Conservation (phyloP, 805 yeast genomes). For the Metschnikowia proteae region DNA sequence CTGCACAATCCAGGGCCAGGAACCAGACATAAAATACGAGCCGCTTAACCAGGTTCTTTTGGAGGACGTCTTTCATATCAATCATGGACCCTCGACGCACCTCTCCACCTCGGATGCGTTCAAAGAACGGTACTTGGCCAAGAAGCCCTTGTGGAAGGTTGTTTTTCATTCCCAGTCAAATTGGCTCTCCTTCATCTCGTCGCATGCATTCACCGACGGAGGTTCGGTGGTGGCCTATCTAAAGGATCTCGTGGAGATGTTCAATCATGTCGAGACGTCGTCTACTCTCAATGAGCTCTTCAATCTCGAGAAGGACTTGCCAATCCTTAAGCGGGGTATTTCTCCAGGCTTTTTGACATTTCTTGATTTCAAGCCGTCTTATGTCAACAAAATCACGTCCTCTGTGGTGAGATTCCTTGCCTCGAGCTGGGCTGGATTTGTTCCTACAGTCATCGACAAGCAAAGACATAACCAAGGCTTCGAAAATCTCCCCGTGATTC, state of each 20-base stretch:
- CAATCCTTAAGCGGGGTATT: slow-evolving; percentile 6
- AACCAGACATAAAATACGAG: slow-evolving; percentile 7
- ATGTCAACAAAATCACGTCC: slow-evolving; percentile 1
- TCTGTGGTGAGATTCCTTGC: slow-evolving; percentile 1
- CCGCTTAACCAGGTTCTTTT: slow-evolving; percentile 7
- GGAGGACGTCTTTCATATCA: slow-evolving; percentile 6
- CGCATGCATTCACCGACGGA: slow-evolving; percentile 11
- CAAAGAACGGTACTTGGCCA: not conserved
- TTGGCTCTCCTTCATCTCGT: slow-evolving; percentile 10
- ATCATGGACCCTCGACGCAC: not conserved
- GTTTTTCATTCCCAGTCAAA: slow-evolving; percentile 7
- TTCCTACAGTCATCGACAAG: slow-evolving; percentile 8
- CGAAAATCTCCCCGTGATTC: slow-evolving; percentile 6
- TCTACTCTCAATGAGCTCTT: slow-evolving; percentile 2
- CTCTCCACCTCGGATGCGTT: slow-evolving; percentile 2
- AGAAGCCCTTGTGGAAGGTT: slow-evolving; percentile 7
- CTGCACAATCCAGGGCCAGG: slow-evolving; percentile 6
- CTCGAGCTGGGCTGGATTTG: slow-evolving; percentile 7
- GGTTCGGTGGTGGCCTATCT: slow-evolving; percentile 10
- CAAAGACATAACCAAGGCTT: slow-evolving; percentile 10
- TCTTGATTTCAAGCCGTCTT: slow-evolving; percentile 6
- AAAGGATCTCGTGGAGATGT: slow-evolving; percentile 9
- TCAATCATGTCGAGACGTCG: not conserved
- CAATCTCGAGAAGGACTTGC: slow-evolving; percentile 6
- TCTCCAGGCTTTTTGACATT: slow-evolving; percentile 5